Base-by-base conservation (phyloP, 2,329 filamentous ascomycete species). In the Pseudogymnoascus sp. region DNA sequence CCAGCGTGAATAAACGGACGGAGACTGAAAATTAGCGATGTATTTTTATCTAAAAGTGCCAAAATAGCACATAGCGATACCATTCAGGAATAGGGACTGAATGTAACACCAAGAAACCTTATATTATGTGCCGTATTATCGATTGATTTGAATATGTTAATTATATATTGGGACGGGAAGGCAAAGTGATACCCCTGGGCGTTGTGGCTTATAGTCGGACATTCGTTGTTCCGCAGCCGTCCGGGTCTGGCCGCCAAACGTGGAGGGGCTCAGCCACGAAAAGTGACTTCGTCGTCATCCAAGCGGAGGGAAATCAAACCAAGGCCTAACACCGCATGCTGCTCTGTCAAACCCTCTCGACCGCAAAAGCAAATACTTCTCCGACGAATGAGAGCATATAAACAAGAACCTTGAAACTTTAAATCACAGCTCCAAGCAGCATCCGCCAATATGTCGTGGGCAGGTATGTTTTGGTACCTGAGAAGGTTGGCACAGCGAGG, bases 401-500 rank as follows among this genome's bases (percentile, higher is more conserved):
- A 53, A 24, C 47, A 31, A 16, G 14, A 16, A 11, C 21, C 21
- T 50, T 14, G 8, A 6, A 26, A 31, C 26, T 4, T 19, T 53
- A 53, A 8, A 53, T 13, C 6, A 16, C 26, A 53, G 26, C 26
- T 26, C 29, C 10, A 16, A 53, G 47, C 24, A 31, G 26, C 3
- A 53, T 29, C 26, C 26, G 56, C 31, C 73, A 78, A 74, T 67
- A 89, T 89, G 86, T 88, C 86, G 77, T 89, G 86, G 87, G 86
- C 87, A 78, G 86, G 86, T 89, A 71, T 67, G 72, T 56, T 38
- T 61, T 53, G 35, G 60, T 44, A 40, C 33, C 35, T 62, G 26
- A 40, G 38, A 31, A 35, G 40, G 24, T 29, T 59, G 61, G 7
- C 31, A 38, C 5, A 62, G 21, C 6, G 47, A 53, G 47, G 47